phyloP scores from a whole-genome alignment of 2,329 filamentous ascomycete genomes.

The Colletotrichum spaethianum region DNA sequence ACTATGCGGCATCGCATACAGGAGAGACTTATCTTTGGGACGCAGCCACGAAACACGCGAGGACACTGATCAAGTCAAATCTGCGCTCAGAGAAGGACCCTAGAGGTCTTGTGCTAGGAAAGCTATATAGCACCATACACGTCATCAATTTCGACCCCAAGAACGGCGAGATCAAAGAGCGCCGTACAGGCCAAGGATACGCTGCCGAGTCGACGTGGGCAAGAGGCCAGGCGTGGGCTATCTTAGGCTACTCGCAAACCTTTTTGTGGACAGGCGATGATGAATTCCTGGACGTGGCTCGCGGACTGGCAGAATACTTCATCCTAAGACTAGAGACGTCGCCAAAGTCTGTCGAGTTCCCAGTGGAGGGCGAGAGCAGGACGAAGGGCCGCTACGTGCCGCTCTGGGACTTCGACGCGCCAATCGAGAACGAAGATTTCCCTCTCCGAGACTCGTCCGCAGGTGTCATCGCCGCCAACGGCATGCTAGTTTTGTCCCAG shows the following conservation, averaged over 20 bases:
- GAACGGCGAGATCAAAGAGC: conserved; percentile 58
- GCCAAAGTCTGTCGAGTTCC: conserved; percentile 48
- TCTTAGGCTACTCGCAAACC: conserved; percentile 65
- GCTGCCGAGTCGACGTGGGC: conserved; percentile 63
- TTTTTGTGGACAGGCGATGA: conserved; percentile 62
- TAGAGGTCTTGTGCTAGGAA: conserved; percentile 10
- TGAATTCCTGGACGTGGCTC: conserved; percentile 60
- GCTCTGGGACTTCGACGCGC: conserved; percentile 65
- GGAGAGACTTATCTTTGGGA: conserved; percentile 46
- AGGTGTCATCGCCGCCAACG: conserved; percentile 58
- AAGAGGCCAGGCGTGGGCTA: conserved; percentile 66
- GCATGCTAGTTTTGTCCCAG: conserved; percentile 56
- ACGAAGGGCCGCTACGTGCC: conserved; percentile 48
- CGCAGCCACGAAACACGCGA: conserved; percentile 56
- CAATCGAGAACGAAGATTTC: conserved; percentile 47
- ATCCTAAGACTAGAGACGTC: conserved; percentile 55
- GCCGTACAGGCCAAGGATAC: conserved; percentile 65
- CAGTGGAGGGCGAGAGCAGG: conserved; percentile 41
- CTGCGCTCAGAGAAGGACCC: conserved; percentile 53
- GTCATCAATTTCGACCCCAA: conserved; percentile 64
- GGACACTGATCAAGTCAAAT: conserved; percentile 55
- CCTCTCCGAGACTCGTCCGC: conserved; percentile 55
- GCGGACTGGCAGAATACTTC: conserved; percentile 65
- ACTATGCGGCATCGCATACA: conserved; percentile 52
- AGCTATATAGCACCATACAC: conserved; percentile 58